phyloP scores from a whole-genome alignment of 31 red algal genomes.

The Endocladia muricata region DNA sequence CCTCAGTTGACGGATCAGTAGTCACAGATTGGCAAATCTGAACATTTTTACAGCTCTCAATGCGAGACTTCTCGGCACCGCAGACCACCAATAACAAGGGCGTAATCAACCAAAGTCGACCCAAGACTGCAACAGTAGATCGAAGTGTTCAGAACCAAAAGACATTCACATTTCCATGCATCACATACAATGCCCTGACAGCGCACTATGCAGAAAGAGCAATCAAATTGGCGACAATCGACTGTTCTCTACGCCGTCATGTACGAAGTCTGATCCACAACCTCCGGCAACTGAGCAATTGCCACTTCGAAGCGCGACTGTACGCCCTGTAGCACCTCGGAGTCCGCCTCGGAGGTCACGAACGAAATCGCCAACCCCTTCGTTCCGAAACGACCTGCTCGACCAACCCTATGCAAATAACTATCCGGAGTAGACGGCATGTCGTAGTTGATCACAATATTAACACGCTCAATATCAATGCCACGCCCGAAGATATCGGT shows the following conservation, averaged over 20 bases:
- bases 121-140: too few relatives aligned
- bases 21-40: too few relatives aligned
- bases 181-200: too few relatives aligned
- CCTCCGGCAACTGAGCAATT: slow-evolving; percentile 87
- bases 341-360: slow-evolving; percentile 74
- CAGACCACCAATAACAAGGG: too few relatives aligned
- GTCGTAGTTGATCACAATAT: slow-evolving; percentile 27
- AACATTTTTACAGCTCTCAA: too few relatives aligned
- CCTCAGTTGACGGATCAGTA: too few relatives aligned
- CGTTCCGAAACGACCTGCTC: slow-evolving; percentile 29
- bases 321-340: slow-evolving; percentile 79
- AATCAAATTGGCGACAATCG: too few relatives aligned
- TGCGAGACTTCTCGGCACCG: too few relatives aligned
- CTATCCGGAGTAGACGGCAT: slow-evolving; percentile 6
- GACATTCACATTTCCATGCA: too few relatives aligned
- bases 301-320: slow-evolving; percentile 94
- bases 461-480: neutral
- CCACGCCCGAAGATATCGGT: slow-evolving; percentile 27
- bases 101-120: too few relatives aligned
- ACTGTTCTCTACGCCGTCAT: slow-evolving; percentile 85
- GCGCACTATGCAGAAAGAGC: too few relatives aligned
- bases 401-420: slow-evolving; percentile 34
- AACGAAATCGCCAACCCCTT: slow-evolving; percentile 81
- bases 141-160: too few relatives aligned
- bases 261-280: slow-evolving; percentile 87